Evolutionary conservation across 345 rosid genomes (phyloP).

Genomic region (Gossypium sturtianum): DNA sequence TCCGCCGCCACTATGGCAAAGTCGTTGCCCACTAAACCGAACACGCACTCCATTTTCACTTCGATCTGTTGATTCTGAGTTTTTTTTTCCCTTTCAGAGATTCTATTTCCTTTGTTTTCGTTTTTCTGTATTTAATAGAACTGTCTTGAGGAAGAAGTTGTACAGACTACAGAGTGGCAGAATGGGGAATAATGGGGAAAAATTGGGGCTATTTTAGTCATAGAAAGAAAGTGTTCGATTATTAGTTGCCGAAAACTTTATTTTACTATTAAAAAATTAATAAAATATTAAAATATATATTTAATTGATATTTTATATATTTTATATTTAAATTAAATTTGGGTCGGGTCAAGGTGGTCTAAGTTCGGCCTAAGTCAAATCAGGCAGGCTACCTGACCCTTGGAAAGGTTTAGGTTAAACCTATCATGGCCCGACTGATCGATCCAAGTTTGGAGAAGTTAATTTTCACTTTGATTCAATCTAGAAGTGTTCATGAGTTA

Average conservation of each 20-base stretch:
- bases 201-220: background rate
- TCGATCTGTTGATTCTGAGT: conserved; percentile 18
- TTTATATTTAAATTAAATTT: too few relatives aligned
- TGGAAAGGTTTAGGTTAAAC: too few relatives aligned
- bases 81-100: background rate
- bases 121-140: background rate
- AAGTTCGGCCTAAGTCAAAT: too few relatives aligned
- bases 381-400: too few relatives aligned
- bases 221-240: background rate
- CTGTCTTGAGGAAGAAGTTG: conserved; percentile 33
- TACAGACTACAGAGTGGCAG: background rate
- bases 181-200: background rate
- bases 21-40: conserved; percentile 85
- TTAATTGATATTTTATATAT: too few relatives aligned
- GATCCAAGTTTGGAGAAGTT: fast-evolving
- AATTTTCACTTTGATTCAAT: too few relatives aligned
- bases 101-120: background rate
- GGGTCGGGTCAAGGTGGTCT: too few relatives aligned
- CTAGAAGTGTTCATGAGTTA: too few relatives aligned
- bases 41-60: conserved; percentile 78
- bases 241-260: too few relatives aligned
- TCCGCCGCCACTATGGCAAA: conserved; percentile 83
- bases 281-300: too few relatives aligned
- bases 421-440: too few relatives aligned
- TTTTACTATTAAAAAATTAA: too few relatives aligned